phyloP scores from a whole-genome alignment of 2,329 filamentous ascomycete species.

The Pyrenophora seminiperda region DNA sequence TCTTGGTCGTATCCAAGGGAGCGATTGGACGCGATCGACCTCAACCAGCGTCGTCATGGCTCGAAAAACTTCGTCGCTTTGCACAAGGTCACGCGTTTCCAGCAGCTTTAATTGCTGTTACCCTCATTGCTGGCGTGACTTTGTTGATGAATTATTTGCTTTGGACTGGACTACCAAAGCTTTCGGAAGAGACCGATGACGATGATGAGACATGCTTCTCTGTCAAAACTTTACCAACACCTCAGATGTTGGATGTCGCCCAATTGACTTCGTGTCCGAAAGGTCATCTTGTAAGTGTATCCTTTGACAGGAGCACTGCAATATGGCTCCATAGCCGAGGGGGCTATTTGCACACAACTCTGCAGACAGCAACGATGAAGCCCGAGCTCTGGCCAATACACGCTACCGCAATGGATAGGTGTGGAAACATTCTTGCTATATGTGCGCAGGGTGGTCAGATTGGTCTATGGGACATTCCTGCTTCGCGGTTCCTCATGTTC shows the following conservation, averaged over 20 bases:
- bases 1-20: constrained; percentile 72
- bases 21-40: constrained; percentile 66
- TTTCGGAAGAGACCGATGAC: constrained; percentile 53
- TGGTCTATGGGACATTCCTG: constrained; percentile 66
- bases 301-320: constrained; percentile 70
- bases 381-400: constrained; percentile 56
- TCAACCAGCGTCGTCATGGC: constrained; percentile 55
- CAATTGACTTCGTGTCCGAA: constrained; percentile 66
- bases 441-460: constrained; percentile 64
- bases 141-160: constrained; percentile 76
- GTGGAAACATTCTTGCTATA: constrained; percentile 69
- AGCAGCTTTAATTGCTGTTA: constrained; percentile 67
- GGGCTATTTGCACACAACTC: constrained; percentile 35
- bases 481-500: constrained; percentile 62
- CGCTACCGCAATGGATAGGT: constrained; percentile 67
- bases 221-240: constrained; percentile 64
- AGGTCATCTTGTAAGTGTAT: constrained; percentile 71
- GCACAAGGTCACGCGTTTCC: constrained; percentile 70
- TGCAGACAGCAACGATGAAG: constrained; percentile 42
- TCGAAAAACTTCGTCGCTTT: constrained; percentile 57
- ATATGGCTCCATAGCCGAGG: constrained; percentile 58
- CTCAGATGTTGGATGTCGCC: constrained; percentile 72
- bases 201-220: constrained; percentile 60
- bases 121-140: constrained; percentile 67
- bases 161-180: constrained; percentile 63